Base-by-base conservation (phyloP, 306 rosid genomes). In the Vigna radiata region DNA sequence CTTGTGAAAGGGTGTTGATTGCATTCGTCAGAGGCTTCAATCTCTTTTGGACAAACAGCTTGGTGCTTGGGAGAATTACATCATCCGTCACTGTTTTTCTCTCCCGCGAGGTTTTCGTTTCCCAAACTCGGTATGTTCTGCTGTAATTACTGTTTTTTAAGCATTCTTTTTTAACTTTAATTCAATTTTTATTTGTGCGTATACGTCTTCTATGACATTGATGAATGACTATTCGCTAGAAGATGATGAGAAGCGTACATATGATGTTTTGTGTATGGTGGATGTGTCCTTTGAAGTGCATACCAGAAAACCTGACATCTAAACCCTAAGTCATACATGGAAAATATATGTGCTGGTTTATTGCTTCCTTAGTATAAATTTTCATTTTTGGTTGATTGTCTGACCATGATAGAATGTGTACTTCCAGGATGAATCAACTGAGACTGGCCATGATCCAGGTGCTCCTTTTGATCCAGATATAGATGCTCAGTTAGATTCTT, bases 61-160 rank as follows among this genome's bases (percentile, higher is more conserved):
- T 17, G 76, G 77, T 36, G 79, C 83, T 86, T 95, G 99, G 99
- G 97, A 92, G 90, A 79, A 84, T 62, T 89, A 87, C 65, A 87
- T 93, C 78, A 90, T 85, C 54, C 78, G 48, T 15, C 92, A 90
- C 78, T 90, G 93, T 74, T 95, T 95, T 72, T 54, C 87, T 65
- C 90, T 90, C 68, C 97, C 97, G 2, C 83, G 74, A 58, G 95
- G 92, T 27, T 88, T 95, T 75, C 78, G 66, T 29, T 56, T 86
- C 81, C 84, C 92, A 70, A 89, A 83, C 68, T 70, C 36, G 17
- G 97, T 95, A 89, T 2, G 93, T 79, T 77, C 59, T 68, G 70
- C 15, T 66, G 43, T 31, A 53, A 52, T 49, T 36, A n/a, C 14
- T 62, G 1, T 7, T 37, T 25, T 25, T n/a, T 36, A 62, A 16